Percentiles rank a stretch among this genome's conserved stretches.
These are phyloP conservation scores for Globomyces sp. DNA, from an alignment of 371 early-diverging fungal genomes.

Conservation along the genomic window DNA sequence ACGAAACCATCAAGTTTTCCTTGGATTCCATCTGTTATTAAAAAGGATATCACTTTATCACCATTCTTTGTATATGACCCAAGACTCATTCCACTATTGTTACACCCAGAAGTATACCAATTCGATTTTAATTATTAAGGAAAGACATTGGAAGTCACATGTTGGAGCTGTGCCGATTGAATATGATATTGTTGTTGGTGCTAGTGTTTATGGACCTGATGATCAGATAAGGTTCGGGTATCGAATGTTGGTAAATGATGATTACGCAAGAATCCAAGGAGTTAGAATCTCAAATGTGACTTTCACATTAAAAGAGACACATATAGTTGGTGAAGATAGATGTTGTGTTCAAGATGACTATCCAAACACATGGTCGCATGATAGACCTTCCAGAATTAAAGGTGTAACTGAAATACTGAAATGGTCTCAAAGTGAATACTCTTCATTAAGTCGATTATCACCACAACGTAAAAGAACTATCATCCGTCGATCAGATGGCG, in stretches of 20 bases:
- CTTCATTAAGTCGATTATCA: not conserved
- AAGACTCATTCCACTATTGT: slow-evolving; percentile 36
- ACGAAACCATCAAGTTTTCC: slow-evolving; percentile 14
- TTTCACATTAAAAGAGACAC: slow-evolving; percentile 40
- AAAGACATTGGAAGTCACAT: slow-evolving; percentile 43
- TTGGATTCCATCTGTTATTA: slow-evolving; percentile 7
- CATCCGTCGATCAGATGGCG: not conserved
- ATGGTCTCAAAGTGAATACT: slow-evolving; percentile 28
- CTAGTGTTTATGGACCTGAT: slow-evolving; percentile 41
- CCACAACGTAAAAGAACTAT: too few relatives aligned
- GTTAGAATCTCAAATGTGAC: slow-evolving; percentile 38
- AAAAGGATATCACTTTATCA: slow-evolving; percentile 14
- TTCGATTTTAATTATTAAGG: not conserved
- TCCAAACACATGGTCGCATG: slow-evolving; percentile 10
- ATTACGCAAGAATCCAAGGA: slow-evolving; percentile 36
- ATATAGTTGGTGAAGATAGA: slow-evolving; percentile 35
- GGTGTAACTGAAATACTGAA: slow-evolving; percentile 27
- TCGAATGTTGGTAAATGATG: slow-evolving; percentile 38
- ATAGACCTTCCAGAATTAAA: slow-evolving; percentile 18
- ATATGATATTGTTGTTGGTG: slow-evolving; percentile 44
- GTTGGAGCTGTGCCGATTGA: slow-evolving; percentile 43
- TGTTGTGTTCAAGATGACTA: slow-evolving; percentile 24
- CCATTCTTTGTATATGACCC: slow-evolving; percentile 47
- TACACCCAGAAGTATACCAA: slow-evolving; percentile 33
- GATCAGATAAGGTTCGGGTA: slow-evolving; percentile 43